phyloP scores from a whole-genome alignment of 768 basidiomycete species.

The Suillus bovinus region DNA sequence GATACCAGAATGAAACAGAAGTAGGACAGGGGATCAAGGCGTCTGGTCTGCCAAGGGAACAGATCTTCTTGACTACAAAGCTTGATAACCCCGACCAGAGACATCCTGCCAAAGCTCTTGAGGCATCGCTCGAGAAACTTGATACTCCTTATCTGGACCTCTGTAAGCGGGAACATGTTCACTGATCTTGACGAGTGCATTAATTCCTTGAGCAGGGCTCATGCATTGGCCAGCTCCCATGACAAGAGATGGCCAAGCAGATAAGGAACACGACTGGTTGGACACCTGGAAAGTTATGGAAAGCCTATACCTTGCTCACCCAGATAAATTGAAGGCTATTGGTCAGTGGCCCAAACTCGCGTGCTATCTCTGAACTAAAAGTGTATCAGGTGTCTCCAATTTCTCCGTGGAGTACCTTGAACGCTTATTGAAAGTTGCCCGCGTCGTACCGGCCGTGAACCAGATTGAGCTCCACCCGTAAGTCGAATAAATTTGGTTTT shows the following conservation, averaged over 20 bases:
- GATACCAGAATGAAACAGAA: slow-evolving; percentile 74
- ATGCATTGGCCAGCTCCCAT: slow-evolving; percentile 87
- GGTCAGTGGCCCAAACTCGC: slow-evolving; percentile 37
- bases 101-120: slow-evolving; percentile 59
- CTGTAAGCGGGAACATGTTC: slow-evolving; percentile 41
- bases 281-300: slow-evolving; percentile 84
- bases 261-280: slow-evolving; percentile 60
- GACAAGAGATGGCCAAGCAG: slow-evolving; percentile 52
- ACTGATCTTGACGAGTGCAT: neutral
- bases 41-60: slow-evolving; percentile 68
- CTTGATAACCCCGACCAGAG: slow-evolving; percentile 65
- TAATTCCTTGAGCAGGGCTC: slow-evolving; percentile 45
- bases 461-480: slow-evolving; percentile 79
- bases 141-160: slow-evolving; percentile 79
- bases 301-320: slow-evolving; percentile 59
- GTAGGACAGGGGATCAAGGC: slow-evolving; percentile 78
- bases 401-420: slow-evolving; percentile 65
- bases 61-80: slow-evolving; percentile 83
- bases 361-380: neutral
- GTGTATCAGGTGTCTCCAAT: slow-evolving; percentile 60
- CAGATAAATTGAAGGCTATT: slow-evolving; percentile 76
- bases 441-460: slow-evolving; percentile 71
- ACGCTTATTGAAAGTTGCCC: slow-evolving; percentile 54
- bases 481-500: slow-evolving; percentile 22
- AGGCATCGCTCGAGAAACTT: slow-evolving; percentile 66